phyloP scores from a whole-genome alignment of 805 yeast genomes.

The Huiozyma sinensis region DNA sequence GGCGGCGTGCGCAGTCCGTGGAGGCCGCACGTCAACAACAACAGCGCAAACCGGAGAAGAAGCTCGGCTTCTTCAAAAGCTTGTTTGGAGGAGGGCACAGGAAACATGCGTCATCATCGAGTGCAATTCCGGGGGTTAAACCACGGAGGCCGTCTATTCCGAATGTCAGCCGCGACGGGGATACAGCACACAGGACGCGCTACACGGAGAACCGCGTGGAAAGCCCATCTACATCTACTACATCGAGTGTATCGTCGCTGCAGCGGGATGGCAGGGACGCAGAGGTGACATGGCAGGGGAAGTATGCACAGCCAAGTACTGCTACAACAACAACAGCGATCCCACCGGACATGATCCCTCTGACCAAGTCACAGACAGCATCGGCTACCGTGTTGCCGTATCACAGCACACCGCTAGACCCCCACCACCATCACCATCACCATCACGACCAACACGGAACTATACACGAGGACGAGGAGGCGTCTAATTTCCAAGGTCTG shows the following conservation, averaged over 20 bases:
- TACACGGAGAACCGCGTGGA: too few species aligned
- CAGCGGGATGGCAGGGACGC: neutral
- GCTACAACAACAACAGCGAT: neutral
- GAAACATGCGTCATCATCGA: conserved; percentile 1
- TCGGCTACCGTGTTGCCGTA: conserved; percentile 4
- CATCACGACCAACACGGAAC: conserved; percentile 2
- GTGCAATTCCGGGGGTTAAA: neutral
- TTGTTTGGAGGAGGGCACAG: conserved; percentile 16
- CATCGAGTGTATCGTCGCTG: neutral
- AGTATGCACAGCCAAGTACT: too few species aligned
- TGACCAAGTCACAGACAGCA: conserved; percentile 15
- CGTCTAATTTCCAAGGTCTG: too few species aligned
- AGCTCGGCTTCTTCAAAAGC: conserved; percentile 28
- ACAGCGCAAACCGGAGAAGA: conserved; percentile 14
- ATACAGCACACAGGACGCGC: too few species aligned
- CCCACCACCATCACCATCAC: conserved; percentile 9
- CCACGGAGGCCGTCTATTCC: neutral
- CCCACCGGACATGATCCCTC: conserved; percentile 5
- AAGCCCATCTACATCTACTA: neutral
- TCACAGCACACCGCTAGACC: neutral
- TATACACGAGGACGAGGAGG: neutral
- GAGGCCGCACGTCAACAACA: neutral
- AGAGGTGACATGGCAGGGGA: neutral
- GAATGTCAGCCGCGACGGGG: too few species aligned
- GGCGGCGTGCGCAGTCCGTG: neutral